Evolutionary conservation across 192 early-diverging fungal species (phyloP), one percentile per base, ranked within the genome.

Genomic region (Backusella sp.): DNA sequence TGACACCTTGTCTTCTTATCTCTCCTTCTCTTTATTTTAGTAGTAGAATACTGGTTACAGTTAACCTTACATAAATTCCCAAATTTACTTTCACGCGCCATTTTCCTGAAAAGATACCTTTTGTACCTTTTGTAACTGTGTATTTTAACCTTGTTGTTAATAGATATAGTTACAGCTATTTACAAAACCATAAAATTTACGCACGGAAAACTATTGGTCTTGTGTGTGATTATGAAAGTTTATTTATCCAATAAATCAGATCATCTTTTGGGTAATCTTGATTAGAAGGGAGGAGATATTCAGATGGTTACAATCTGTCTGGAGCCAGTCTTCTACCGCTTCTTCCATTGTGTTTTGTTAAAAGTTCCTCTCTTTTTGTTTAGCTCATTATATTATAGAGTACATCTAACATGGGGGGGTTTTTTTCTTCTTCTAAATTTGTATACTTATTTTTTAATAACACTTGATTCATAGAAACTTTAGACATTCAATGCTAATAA

Each of bases 121-220:
- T 62, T 62, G 56, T 62, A 62, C 56, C 4, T 62, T 49, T n/a
- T 62, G 56, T 62, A 62, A 62, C 56, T 62, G 56, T 62, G 23
- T 62, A 26, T 62, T 62, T 62, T 62, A 62, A 28, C 26, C 4
- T 62, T 62, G 19, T 28, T 62, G 8, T 59, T 59, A 21, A 53
- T 23, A 8, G 52, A 59, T 59, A 28, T 28, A 62, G 21, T 62
- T 62, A 62, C 53, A 62, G 26, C 23, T 28, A 53, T 53, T n/a
- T 53, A 53, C 49, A 53, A 53, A 53, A 53, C 17, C 6, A 62
- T 12, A 62, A 62, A 62, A 62, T 19, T 23, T 59, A 59, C 56
- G 56, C 56, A 62, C 56, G 23, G 23, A 62, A 49, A 26, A 62
- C 56, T 14, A 62, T 62, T 62, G 56, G 56, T 28, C 56, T 62